Percentiles rank a stretch among this genome's conserved stretches.
phyloP scores from a whole-genome alignment of 371 early-diverging fungal genomes.

The Lichtheimia ornata region DNA sequence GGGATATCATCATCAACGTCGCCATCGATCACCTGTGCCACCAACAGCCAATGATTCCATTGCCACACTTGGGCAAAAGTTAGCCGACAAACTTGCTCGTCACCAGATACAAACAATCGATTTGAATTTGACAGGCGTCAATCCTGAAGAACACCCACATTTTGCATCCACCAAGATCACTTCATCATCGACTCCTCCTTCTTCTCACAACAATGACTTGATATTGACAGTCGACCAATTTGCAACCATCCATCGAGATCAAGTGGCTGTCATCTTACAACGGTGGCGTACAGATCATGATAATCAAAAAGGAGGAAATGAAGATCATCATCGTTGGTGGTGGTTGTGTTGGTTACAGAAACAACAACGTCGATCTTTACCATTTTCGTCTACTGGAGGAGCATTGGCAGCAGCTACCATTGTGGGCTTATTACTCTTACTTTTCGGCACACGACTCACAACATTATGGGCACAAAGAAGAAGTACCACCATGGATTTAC shows the following conservation, averaged over 20 bases:
- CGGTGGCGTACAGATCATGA: neutral
- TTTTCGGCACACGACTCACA: neutral
- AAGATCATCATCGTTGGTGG: no score
- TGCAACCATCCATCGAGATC: slow-evolving; percentile 4
- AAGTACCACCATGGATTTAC: neutral
- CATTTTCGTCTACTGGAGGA: no score
- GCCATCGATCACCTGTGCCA: neutral
- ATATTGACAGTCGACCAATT: slow-evolving; percentile 13
- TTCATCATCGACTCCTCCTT: neutral
- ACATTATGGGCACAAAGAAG: neutral
- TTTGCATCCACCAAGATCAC: slow-evolving; percentile 1
- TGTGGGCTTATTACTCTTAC: no score
- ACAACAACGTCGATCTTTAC: no score
- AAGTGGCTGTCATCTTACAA: slow-evolving; percentile 8
- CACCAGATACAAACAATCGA: slow-evolving; percentile 3
- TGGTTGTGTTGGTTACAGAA: no score
- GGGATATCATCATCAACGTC: neutral
- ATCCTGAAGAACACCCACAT: slow-evolving; percentile 8
- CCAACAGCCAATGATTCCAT: neutral
- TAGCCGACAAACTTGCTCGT: neutral
- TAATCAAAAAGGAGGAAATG: no score
- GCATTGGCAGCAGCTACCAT: no score
- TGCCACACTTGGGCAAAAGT: neutral
- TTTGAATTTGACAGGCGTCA: slow-evolving; percentile 8
- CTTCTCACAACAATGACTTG: neutral